Evolutionary conservation across 2,329 filamentous ascomycete species (phyloP), one percentile per base, ranked within the genome.

Genomic region (Madurella fahalii): DNA sequence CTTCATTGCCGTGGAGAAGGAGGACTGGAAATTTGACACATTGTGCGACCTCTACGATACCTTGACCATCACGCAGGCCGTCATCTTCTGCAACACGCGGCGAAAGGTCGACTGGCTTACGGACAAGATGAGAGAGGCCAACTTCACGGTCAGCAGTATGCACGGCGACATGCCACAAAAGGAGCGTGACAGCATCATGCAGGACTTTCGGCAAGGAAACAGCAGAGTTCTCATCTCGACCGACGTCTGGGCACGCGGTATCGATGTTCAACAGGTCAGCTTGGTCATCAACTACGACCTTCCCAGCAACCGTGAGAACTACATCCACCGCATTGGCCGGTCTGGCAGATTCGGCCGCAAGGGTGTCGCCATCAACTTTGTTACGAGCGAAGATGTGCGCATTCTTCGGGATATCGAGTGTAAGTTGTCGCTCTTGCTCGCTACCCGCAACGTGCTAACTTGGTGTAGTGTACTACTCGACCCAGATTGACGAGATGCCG

Each of bases 21-120:
- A 99, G 73, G 94, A 97, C 71, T 99, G 94, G 94, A 99, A 99
- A 74, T 96, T 99, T 65, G 94, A 99, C 71, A 99, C 94, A 2
- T 85, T 99, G 4, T 97, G 91, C 73, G 94, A 99, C 76, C 86
- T 99, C 54, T 99, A 99, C 80, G 94, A 99, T 71, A 97, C 94
- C 12, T 82, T 99, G 43, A 99, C 94, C 52, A 97, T 99, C 69
- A 97, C 94, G 15, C 94, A 97, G 76, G 94, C 94, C 44, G 94
- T 99, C 71, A 99, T 99, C 71, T 99, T 99, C 81, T 99, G 94
- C 82, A 99, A 99, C 75, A 99, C 94, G 7, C 87, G 94, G 63
- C 85, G 94, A 72, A 99, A 99, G 88, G 94, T 99, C 50, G 94
- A 99, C 72, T 99, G 94, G 94, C 78, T 99, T 57, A 97, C 94